These are phyloP conservation scores for Mycena epipterygia DNA, from an alignment of 768 basidiomycete genomes.

Conservation along the genomic window DNA sequence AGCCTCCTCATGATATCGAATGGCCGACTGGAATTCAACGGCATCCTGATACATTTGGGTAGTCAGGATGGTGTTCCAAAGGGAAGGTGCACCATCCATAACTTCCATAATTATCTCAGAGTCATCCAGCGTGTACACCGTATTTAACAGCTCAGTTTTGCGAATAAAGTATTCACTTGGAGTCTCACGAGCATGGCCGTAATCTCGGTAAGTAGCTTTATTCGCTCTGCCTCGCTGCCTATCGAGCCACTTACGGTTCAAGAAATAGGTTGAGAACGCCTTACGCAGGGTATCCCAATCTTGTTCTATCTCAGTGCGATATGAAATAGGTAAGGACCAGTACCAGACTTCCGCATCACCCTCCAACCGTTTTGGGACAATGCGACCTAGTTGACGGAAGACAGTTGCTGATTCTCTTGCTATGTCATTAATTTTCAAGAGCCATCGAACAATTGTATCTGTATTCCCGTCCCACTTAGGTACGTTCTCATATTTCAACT, in stretches of 20 bases:
- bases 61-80: conserved; percentile 45
- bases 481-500: conserved; percentile 46
- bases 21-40: too few species aligned
- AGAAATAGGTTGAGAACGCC: conserved; percentile 46
- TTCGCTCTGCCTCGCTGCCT: conserved; percentile 45
- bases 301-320: conserved; percentile 31
- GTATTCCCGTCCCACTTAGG: conserved; percentile 51
- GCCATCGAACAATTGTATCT: conserved; percentile 45
- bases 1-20: conserved; percentile 41
- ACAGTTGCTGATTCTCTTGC: conserved; percentile 36
- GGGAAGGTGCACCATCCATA: conserved; percentile 48
- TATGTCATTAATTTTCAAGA: conserved; percentile 44
- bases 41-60: too few species aligned
- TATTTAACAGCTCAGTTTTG: conserved; percentile 42
- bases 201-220: conserved; percentile 45
- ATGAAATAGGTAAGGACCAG: conserved; percentile 35
- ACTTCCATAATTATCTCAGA: conserved; percentile 51
- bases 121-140: conserved; percentile 31
- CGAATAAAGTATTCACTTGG: conserved; percentile 53
- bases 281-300: conserved; percentile 47
- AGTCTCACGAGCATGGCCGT: conserved; percentile 40
- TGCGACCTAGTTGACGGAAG: conserved; percentile 43
- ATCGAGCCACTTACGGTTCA: too few species aligned
- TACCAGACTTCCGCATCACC: conserved; percentile 49
- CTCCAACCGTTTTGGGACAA: conserved; percentile 45